Conservation (phyloP, 106 monocot species). For the Dendrobium nobile region DNA sequence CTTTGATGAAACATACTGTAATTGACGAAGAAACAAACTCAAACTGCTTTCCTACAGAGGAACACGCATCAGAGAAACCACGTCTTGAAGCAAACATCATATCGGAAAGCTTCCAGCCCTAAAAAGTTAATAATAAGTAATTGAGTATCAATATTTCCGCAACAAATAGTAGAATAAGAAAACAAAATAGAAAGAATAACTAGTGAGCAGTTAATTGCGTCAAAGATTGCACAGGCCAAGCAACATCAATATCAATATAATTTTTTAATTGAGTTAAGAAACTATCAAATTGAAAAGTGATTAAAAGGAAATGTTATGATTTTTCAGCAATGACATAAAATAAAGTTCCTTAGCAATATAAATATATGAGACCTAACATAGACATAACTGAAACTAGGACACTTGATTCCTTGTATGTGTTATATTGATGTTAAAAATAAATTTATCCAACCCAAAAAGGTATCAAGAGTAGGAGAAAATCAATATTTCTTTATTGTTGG, state of each 20-base stretch:
- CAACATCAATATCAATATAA: background rate
- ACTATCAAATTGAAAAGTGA: background rate
- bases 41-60: constrained; percentile 27
- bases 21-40: constrained; percentile 31
- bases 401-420: background rate
- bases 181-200: background rate
- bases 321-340: background rate
- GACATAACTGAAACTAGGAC: background rate
- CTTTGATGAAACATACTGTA: constrained; percentile 15
- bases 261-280: background rate
- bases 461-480: background rate
- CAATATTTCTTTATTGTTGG: too few relatives aligned
- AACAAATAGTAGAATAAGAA: background rate
- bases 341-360: background rate
- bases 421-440: background rate
- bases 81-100: constrained; percentile 42
- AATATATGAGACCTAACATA: background rate
- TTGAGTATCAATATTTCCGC: background rate
- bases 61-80: constrained; percentile 30
- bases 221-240: background rate
- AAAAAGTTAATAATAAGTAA: background rate
- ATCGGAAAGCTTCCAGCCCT: constrained; percentile 46
- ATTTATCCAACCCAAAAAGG: background rate
- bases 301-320: background rate
- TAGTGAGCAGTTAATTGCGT: background rate